Evolutionary conservation across 164 flowering plant species (phyloP).

Genomic region (Malania oleifera): DNA sequence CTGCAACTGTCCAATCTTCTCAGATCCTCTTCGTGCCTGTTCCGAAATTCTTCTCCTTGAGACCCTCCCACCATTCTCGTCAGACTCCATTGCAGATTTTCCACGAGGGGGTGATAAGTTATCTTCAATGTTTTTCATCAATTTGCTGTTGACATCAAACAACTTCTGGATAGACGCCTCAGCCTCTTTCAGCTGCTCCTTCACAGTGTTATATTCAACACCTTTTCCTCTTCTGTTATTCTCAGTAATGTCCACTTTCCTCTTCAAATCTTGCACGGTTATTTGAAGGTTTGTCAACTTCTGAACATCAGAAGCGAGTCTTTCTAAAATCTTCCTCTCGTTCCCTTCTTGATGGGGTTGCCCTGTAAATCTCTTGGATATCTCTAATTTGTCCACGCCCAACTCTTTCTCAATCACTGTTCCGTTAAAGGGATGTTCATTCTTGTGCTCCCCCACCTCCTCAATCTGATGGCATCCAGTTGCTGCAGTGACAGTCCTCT

Average conservation of each 20-base stretch:
- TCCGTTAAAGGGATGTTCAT: slow-evolving; percentile 31
- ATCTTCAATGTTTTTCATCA: slow-evolving; percentile 43
- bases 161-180: slow-evolving; percentile 53
- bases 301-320: slow-evolving; percentile 69
- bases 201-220: slow-evolving; percentile 47
- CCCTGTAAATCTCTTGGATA: slow-evolving; percentile 37
- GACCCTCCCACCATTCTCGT: slow-evolving; percentile 24
- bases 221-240: slow-evolving; percentile 46
- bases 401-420: slow-evolving; percentile 51
- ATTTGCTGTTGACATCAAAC: slow-evolving; percentile 46
- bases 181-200: slow-evolving; percentile 65
- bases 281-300: slow-evolving; percentile 74
- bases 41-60: slow-evolving; percentile 43
- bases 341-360: slow-evolving; percentile 34
- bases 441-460: slow-evolving; percentile 20
- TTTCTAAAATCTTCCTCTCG: slow-evolving; percentile 60
- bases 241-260: slow-evolving; percentile 49
- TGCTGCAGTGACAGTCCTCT: not conserved
- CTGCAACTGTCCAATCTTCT: slow-evolving; percentile 60
- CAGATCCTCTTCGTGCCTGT: slow-evolving; percentile 52
- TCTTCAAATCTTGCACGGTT: slow-evolving; percentile 65
- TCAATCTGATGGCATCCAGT: slow-evolving; percentile 15
- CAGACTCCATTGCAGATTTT: slow-evolving; percentile 21
- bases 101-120: slow-evolving; percentile 24
- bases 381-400: slow-evolving; percentile 66